Evolutionary conservation across 1,139 yeast species (phyloP).

Genomic region (Blastobotrys arbuscula): DNA sequence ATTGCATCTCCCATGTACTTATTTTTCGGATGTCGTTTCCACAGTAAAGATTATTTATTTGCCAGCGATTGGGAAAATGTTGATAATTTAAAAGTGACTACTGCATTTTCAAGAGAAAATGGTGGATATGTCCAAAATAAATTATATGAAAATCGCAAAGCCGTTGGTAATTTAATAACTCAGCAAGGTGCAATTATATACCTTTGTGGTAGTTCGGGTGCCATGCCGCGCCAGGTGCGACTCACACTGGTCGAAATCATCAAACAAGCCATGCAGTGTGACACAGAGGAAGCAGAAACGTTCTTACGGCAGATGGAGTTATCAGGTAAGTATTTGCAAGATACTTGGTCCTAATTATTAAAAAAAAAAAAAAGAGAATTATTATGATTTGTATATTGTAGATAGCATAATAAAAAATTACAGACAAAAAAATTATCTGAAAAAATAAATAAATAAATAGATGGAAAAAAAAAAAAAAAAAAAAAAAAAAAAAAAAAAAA

Average conservation of each 20-base stretch:
- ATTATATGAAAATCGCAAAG: slow-evolving; percentile 45
- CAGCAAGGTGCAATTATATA: slow-evolving; percentile 57
- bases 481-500: background rate
- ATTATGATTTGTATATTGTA: background rate
- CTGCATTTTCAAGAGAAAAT: slow-evolving; percentile 50
- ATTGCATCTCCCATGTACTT: slow-evolving; percentile 31
- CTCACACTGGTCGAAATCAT: slow-evolving; percentile 64
- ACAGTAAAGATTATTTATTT: slow-evolving; percentile 64
- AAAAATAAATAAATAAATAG: background rate
- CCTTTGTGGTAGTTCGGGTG: slow-evolving; percentile 90
- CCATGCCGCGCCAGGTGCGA: slow-evolving; percentile 90
- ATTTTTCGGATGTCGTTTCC: slow-evolving; percentile 73
- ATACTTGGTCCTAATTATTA: slow-evolving; percentile 63
- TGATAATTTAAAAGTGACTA: slow-evolving; percentile 38
- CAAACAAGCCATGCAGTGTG: slow-evolving; percentile 31
- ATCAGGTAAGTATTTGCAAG: slow-evolving; percentile 70
- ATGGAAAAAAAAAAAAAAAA: background rate
- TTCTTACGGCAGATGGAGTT: slow-evolving; percentile 59
- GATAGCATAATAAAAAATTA: background rate
- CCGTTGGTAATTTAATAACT: slow-evolving; percentile 49
- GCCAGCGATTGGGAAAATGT: slow-evolving; percentile 46
- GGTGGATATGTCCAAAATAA: slow-evolving; percentile 70
- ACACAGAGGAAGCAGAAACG: slow-evolving; percentile 42
- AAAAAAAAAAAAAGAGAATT: background rate
- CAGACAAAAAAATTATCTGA: background rate